Percentiles rank a stretch among this genome's conserved stretches.
phyloP scores from a whole-genome alignment of 1,284 basidiomycete genomes.

The Bjerkandera adusta region DNA sequence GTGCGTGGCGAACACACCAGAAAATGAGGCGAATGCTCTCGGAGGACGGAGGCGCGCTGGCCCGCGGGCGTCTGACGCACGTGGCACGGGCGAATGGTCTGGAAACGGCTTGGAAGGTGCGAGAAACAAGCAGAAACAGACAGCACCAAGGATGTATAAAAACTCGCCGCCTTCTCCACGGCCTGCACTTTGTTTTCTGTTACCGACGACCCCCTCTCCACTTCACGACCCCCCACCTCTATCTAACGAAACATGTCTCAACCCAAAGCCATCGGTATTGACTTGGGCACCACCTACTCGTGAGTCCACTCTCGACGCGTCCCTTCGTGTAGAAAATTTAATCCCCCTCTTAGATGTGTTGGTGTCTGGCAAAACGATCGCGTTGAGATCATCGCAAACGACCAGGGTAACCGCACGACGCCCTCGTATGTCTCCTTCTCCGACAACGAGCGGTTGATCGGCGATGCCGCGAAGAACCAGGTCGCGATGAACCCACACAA shows the following conservation, averaged over 20 bases:
- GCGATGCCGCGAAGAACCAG: slow-evolving; percentile 96
- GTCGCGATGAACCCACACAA: slow-evolving; percentile 84
- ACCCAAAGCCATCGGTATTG: slow-evolving; percentile 91
- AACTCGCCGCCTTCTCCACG: slow-evolving; percentile 9
- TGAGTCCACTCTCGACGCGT: slow-evolving; percentile 34
- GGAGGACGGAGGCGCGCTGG: background rate
- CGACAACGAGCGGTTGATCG: slow-evolving; percentile 91
- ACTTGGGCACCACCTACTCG: slow-evolving; percentile 87
- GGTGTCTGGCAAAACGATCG: slow-evolving; percentile 99
- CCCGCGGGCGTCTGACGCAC: slow-evolving; percentile 7
- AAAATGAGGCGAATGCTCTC: slow-evolving; percentile 6
- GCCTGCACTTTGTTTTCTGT: slow-evolving; percentile 14
- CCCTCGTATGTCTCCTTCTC: slow-evolving; percentile 94
- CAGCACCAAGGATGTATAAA: slow-evolving; percentile 13
- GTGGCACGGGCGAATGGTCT: slow-evolving; percentile 14
- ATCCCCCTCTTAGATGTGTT: slow-evolving; percentile 55
- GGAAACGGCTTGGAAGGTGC: slow-evolving; percentile 19
- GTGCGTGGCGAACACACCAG: background rate
- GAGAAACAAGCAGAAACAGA: slow-evolving; percentile 18
- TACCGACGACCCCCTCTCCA: slow-evolving; percentile 8
- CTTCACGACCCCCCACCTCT: slow-evolving; percentile 13
- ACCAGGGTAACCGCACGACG: slow-evolving; percentile 97
- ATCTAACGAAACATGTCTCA: slow-evolving; percentile 40
- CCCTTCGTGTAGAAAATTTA: slow-evolving; percentile 7
- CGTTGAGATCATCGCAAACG: slow-evolving; percentile 97